Conservation (phyloP, 305 asterid species). For the Solanum hybrid region DNA sequence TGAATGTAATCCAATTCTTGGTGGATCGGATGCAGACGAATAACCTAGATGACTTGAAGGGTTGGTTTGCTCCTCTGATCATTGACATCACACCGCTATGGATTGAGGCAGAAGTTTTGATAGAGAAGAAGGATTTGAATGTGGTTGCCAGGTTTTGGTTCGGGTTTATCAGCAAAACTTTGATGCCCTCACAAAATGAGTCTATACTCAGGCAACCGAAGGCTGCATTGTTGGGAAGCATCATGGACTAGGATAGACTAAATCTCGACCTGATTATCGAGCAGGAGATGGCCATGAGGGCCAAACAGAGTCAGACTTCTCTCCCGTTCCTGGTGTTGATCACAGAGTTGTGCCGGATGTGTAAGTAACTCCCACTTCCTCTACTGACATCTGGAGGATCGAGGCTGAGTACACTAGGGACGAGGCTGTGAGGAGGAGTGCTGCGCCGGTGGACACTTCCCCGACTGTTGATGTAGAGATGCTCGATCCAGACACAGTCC, state of each 20-base stretch:
- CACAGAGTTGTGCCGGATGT: neutral
- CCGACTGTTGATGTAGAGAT: neutral
- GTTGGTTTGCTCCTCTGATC: neutral
- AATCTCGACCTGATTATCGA: neutral
- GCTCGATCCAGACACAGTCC: too few species aligned
- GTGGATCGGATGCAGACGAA: neutral
- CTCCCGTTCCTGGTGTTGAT: neutral
- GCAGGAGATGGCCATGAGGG: neutral
- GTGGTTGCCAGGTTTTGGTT: neutral
- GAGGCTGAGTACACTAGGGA: neutral
- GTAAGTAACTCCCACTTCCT: neutral
- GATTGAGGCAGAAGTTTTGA: neutral
- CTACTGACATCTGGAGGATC: neutral
- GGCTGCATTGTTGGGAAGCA: neutral
- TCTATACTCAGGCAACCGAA: neutral
- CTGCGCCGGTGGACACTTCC: neutral
- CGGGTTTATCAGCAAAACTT: neutral
- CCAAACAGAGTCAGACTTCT: neutral
- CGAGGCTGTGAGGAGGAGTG: neutral
- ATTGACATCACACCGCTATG: neutral
- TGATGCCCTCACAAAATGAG: neutral
- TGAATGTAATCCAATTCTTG: neutral
- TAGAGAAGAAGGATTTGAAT: neutral
- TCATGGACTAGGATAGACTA: neutral
- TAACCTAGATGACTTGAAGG: neutral